These are phyloP conservation scores for Nicotiana paniculata DNA, from an alignment of 257 asterid genomes.

Conservation along the genomic window DNA sequence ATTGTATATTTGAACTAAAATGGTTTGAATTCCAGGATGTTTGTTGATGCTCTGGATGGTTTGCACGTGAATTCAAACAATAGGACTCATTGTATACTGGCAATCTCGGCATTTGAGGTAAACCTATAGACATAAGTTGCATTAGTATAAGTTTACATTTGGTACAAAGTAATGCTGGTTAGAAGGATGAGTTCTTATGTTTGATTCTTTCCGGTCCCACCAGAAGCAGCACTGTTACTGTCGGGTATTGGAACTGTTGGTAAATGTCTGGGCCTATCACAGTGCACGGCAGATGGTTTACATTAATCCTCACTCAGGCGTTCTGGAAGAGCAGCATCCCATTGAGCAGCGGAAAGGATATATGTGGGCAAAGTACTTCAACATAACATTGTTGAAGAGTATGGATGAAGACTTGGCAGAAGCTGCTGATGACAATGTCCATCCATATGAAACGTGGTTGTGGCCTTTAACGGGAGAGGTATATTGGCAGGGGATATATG, in stretches of 20 bases:
- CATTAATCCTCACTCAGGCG: slow-evolving; percentile 70
- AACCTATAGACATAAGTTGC: slow-evolving; percentile 6
- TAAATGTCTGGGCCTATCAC: slow-evolving; percentile 96
- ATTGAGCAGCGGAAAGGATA: slow-evolving; percentile 65
- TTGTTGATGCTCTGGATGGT: slow-evolving; percentile 75
- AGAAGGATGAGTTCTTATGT: slow-evolving; percentile 12
- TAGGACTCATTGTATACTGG: slow-evolving; percentile 47
- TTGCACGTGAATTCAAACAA: slow-evolving; percentile 39
- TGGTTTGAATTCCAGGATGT: slow-evolving; percentile 55
- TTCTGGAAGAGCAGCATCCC: slow-evolving; percentile 67
- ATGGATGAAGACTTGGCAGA: slow-evolving; percentile 99
- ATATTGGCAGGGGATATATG: slow-evolving; percentile 91
- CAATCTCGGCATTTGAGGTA: slow-evolving; percentile 68
- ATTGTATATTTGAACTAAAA: not conserved
- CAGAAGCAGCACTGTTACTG: slow-evolving; percentile 91
- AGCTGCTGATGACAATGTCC: slow-evolving; percentile 85
- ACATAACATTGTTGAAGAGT: slow-evolving; percentile 50
- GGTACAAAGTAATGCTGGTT: not conserved
- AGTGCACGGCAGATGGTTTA: slow-evolving; percentile 83
- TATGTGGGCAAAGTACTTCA: slow-evolving; percentile 85
- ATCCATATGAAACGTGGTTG: slow-evolving; percentile 75
- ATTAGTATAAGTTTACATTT: not conserved
- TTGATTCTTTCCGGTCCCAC: slow-evolving; percentile 9
- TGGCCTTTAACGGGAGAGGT: slow-evolving; percentile 98
- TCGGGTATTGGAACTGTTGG: slow-evolving; percentile 67